A percentile compares a stretch with the other conserved stretches of the same genome.
Conservation (phyloP, 495 filamentous ascomycete genomes). For the Neurospora sp. region DNA sequence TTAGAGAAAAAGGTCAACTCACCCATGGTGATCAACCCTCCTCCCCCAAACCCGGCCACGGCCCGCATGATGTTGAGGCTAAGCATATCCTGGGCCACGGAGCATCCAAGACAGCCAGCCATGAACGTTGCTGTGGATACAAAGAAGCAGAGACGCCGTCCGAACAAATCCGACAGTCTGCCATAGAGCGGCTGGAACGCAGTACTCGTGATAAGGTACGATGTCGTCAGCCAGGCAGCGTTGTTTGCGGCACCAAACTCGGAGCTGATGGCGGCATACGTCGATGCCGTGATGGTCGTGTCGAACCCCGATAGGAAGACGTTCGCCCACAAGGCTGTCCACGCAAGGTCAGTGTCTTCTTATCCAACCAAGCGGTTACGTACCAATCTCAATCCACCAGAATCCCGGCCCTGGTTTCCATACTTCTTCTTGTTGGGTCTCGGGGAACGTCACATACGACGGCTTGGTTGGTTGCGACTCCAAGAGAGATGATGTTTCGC, state of each 20-base stretch:
- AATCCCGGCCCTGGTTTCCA: constrained; percentile 24
- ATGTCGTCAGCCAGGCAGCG: constrained; percentile 60
- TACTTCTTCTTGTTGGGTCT: constrained; percentile 5
- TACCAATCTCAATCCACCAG: constrained; percentile 31
- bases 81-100: constrained; percentile 30
- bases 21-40: constrained; percentile 54
- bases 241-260: constrained; percentile 43
- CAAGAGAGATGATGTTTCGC: constrained; percentile 16
- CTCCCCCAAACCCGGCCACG: constrained; percentile 48
- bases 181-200: constrained; percentile 46
- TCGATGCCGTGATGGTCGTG: constrained; percentile 55
- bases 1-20: constrained; percentile 6
- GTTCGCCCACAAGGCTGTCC: constrained; percentile 50
- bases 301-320: constrained; percentile 58
- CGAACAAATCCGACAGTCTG: constrained; percentile 43
- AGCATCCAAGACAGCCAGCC: constrained; percentile 38
- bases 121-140: constrained; percentile 38
- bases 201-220: constrained; percentile 63
- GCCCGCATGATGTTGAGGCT: constrained; percentile 35
- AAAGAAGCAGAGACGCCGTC: constrained; percentile 42
- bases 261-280: constrained; percentile 54
- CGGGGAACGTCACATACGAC: constrained; percentile 14
- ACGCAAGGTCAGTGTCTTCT: constrained; percentile 4
- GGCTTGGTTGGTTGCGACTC: constrained; percentile 8
- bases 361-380: neutral